These are phyloP conservation scores for Neurospora sp. DNA, from an alignment of 2,329 filamentous ascomycete species.

Conservation along the genomic window DNA sequence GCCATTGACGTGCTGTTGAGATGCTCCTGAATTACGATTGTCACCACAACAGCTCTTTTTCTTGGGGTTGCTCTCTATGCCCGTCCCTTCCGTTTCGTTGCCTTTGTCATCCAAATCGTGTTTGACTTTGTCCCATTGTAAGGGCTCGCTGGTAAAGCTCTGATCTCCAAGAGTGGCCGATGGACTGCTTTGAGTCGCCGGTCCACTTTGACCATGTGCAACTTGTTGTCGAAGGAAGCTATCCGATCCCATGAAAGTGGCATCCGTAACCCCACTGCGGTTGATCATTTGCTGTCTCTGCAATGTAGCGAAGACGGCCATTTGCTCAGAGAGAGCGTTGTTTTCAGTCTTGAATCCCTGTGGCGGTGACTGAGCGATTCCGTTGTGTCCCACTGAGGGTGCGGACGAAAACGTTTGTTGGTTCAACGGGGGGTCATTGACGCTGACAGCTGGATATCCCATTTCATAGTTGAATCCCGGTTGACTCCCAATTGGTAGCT, in stretches of 20 bases:
- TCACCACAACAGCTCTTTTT: constrained; percentile 26
- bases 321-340: neutral
- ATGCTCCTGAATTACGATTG: neutral
- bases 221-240: neutral
- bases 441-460: neutral
- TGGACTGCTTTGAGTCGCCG: neutral
- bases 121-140: neutral
- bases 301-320: neutral
- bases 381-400: neutral
- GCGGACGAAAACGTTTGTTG: neutral
- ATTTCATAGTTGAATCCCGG: neutral
- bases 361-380: neutral
- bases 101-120: neutral
- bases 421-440: neutral
- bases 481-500: neutral
- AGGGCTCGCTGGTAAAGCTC: neutral
- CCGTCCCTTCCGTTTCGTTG: neutral
- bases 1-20: neutral
- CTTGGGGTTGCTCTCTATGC: neutral
- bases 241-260: neutral
- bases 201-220: neutral
- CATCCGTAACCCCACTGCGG: neutral
- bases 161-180: neutral
- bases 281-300: neutral
- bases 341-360: neutral